phyloP scores from a whole-genome alignment of 345 rosid species.

The Isatis tinctoria region DNA sequence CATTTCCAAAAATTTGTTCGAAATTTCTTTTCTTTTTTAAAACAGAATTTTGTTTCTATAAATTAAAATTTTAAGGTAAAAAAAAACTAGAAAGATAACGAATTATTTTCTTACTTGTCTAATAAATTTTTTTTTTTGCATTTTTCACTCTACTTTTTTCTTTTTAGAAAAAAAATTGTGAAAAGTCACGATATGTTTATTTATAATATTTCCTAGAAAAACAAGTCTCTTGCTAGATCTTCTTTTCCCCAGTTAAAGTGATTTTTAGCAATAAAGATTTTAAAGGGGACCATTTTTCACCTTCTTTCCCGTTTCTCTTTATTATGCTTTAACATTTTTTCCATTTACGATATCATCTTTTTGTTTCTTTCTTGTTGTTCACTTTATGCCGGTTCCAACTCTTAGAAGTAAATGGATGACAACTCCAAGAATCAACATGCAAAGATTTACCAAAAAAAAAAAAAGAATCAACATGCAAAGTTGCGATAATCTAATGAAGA shows the following conservation, averaged over 20 bases:
- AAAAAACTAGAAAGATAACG: neutral
- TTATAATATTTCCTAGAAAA: neutral
- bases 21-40: too few relatives aligned
- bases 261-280: constrained; percentile 13
- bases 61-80: neutral
- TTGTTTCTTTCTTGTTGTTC: neutral
- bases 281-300: constrained; percentile 24
- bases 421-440: constrained; percentile 6
- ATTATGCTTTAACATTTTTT: constrained; percentile 6
- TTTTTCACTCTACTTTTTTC: neutral
- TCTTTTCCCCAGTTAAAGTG: constrained; percentile 14
- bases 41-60: neutral
- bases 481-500: neutral
- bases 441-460: too few relatives aligned
- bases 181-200: too few relatives aligned
- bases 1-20: neutral
- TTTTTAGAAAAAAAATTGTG: too few relatives aligned
- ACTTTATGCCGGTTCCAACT: neutral
- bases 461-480: constrained; percentile 12
- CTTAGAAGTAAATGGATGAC: neutral
- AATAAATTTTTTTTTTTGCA: too few relatives aligned
- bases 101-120: neutral
- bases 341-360: neutral
- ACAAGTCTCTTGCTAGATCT: neutral
- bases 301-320: neutral